Conservation (phyloP, 345 rosid species). For the Bruguiera sexangula region DNA sequence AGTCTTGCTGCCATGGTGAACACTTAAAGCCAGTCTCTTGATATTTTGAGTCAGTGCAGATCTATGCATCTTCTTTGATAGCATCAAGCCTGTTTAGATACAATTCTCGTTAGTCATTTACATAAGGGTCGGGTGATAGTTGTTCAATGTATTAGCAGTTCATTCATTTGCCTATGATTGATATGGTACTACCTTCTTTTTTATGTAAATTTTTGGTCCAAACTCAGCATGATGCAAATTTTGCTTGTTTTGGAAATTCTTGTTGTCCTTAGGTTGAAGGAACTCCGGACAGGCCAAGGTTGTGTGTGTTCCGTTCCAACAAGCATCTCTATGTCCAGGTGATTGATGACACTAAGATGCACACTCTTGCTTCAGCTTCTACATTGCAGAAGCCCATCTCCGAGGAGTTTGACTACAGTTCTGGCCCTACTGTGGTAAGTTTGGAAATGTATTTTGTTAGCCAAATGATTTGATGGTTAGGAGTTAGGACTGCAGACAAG, state of each 20-base stretch:
- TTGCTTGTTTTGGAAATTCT: neutral
- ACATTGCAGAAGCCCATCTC: slow-evolving; percentile 73
- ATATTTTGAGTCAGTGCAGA: neutral
- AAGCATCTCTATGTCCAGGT: slow-evolving; percentile 89
- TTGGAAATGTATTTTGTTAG: neutral
- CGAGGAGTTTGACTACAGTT: slow-evolving; percentile 53
- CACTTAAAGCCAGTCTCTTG: neutral
- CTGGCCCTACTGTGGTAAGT: slow-evolving; percentile 86
- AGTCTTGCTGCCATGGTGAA: neutral
- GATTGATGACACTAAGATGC: slow-evolving; percentile 97
- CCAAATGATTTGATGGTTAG: neutral
- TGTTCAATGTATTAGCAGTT: no score
- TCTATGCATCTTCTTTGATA: neutral
- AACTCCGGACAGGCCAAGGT: slow-evolving; percentile 81
- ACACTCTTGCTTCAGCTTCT: slow-evolving; percentile 86
- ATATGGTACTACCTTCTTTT: neutral
- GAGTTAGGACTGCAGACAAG: neutral
- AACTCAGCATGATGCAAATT: neutral
- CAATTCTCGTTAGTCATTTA: no score
- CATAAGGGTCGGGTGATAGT: no score
- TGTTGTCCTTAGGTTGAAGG: slow-evolving; percentile 55
- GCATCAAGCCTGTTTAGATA: neutral
- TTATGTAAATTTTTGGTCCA: neutral
- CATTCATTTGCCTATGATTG: neutral
- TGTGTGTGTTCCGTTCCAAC: slow-evolving; percentile 82